Base-by-base conservation (phyloP, 192 early-diverging fungal species). In the Podila horticola region DNA sequence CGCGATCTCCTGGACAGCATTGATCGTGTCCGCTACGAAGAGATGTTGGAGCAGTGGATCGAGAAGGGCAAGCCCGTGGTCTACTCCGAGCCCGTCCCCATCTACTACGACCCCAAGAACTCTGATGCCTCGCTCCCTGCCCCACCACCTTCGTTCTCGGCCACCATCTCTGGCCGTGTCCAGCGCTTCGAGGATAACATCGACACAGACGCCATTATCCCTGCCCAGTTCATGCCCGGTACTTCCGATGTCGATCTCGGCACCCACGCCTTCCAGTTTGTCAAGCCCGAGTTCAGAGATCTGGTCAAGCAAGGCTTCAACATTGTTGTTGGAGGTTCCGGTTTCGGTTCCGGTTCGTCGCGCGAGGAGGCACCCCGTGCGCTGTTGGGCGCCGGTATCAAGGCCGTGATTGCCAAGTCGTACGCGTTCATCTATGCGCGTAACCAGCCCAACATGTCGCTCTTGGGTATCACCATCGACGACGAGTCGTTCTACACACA, bases 381-480 rank as follows among this genome's bases (percentile, higher is more conserved):
- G 10, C 82, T 94, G 57, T 90, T 88, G 72, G 93, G 91, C 57
- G 87, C 88, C 26, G 84, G 84, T 30, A 72, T 94, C 64, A 89
- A 94, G 85, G 92, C 91, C 24, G 93, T 94, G 29, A 93, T 94
- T 69, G 93, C 93, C 48, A 94, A 93, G 84, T 92, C 91, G 36
- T 94, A 89, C 72, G 92, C 93, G 0, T 94, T 92, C 72, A 94
- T 94, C 79, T 94, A 94, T 77, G 87, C 88, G 62, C 90, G 93
- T 82, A 94, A 94, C 89, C 93, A 94, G 87, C 88, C 91, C 75
- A 94, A 94, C 83, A 91, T 92, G 90, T 91, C 91, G n/a, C 87
- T 94, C 15, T 86, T 93, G 61, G 93, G 93, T 68, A 90, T 94
- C 58, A 88, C 89, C 29, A 83, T 94, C 60, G 88, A 85, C 52